A percentile compares a stretch with the other conserved stretches of the same genome.
Conservation (phyloP, 225 moss, liverwort and hornwort species). For the Bryum argenteum region DNA sequence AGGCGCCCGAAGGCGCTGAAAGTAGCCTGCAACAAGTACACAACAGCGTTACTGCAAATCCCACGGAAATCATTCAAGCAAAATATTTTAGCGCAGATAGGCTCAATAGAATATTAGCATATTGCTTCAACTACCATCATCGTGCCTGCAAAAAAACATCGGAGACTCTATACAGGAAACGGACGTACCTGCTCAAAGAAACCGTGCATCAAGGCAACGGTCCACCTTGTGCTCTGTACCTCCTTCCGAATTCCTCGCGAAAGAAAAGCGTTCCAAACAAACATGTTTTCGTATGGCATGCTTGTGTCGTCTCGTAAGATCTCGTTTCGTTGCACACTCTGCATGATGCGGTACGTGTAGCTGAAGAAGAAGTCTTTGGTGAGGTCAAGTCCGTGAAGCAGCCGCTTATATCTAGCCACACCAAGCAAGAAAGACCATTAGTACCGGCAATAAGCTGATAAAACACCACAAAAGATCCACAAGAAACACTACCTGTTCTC, state of each 20-base stretch:
- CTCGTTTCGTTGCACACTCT: conserved; percentile 82
- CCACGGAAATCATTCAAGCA: not conserved
- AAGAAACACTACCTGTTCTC: conserved; percentile 67
- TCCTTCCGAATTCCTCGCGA: conserved; percentile 77
- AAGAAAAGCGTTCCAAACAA: conserved; percentile 94
- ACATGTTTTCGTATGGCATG: conserved; percentile 86
- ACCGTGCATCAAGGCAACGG: conserved; percentile 86
- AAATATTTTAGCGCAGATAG: not conserved
- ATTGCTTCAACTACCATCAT: not conserved
- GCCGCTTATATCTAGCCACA: conserved; percentile 72
- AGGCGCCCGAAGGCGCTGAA: conserved; percentile 74
- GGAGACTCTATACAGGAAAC: not conserved
- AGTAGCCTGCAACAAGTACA: conserved; percentile 58
- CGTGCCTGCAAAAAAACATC: not conserved
- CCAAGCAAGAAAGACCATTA: conserved; percentile 18
- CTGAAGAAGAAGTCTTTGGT: conserved; percentile 95
- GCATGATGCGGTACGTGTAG: conserved; percentile 96
- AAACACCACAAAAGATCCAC: conserved; percentile 6
- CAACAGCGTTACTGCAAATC: conserved; percentile 11
- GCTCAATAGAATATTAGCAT: not conserved
- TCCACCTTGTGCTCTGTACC: conserved; percentile 75
- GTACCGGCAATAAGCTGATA: conserved; percentile 2
- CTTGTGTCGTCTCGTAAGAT: conserved; percentile 59
- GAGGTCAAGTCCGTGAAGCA: conserved; percentile 85
- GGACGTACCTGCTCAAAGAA: conserved; percentile 74